These are phyloP conservation scores for Oleoguttula mirabilis DNA, from an alignment of 495 filamentous ascomycete species.

Conservation along the genomic window DNA sequence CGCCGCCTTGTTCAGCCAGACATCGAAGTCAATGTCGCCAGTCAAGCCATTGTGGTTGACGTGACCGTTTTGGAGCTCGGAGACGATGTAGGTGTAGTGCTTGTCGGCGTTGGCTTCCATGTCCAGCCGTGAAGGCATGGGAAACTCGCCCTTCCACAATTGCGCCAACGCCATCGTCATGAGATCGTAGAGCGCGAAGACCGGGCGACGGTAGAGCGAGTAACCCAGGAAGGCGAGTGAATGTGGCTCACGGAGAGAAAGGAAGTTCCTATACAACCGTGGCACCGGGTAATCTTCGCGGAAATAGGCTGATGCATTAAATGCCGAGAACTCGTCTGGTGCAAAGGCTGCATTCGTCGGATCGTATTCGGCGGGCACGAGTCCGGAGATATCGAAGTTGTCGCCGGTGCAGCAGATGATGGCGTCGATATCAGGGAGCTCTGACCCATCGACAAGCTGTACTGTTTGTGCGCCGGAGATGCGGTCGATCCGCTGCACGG, in stretches of 20 bases:
- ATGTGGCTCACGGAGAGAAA: slow-evolving; percentile 7
- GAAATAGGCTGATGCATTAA: no score
- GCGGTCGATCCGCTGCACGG: slow-evolving; percentile 1
- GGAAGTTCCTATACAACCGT: no score
- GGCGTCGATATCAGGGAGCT: slow-evolving; percentile 6
- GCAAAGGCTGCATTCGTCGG: slow-evolving; percentile 2
- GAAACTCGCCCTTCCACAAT: slow-evolving; percentile 9
- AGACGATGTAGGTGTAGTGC: slow-evolving; percentile 1
- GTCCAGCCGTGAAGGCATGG: slow-evolving; percentile 5
- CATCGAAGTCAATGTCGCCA: not conserved
- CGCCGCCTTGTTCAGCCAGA: slow-evolving; percentile 5
- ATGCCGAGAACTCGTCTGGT: no score
- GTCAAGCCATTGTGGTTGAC: not conserved
- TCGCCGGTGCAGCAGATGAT: slow-evolving; percentile 17
- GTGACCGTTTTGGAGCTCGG: slow-evolving; percentile 4
- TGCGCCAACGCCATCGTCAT: slow-evolving; percentile 12
- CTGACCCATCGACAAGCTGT: slow-evolving; percentile 9
- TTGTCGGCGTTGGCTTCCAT: not conserved
- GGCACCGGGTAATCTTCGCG: no score
- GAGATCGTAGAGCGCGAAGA: slow-evolving; percentile 13
- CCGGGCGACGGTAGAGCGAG: slow-evolving; percentile 1
- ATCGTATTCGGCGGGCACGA: slow-evolving; percentile 2
- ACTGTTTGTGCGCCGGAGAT: slow-evolving; percentile 1
- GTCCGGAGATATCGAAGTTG: slow-evolving; percentile 2
- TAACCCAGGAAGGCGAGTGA: slow-evolving; percentile 13